Evolutionary conservation across 148 eudicot genomes (phyloP), one percentile per base, ranked within the genome.

Genomic region (Silene uniflora): DNA sequence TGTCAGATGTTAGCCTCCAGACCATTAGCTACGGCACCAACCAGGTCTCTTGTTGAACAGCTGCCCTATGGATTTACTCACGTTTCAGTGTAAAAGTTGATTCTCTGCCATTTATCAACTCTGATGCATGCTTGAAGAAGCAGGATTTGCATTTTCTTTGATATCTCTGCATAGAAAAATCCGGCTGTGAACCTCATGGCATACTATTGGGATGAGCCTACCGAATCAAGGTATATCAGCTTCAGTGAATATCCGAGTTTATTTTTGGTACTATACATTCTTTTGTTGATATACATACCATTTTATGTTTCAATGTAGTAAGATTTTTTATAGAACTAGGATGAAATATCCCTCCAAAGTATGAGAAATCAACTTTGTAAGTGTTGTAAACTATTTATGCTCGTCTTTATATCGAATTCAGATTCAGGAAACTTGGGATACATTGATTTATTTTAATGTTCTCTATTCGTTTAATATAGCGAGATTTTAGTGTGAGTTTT

Each of bases 1-100:
- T 95, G 93, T 90, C 93, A 9, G 90, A 88, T 19, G 49, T 81
- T 49, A 90, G 85, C 82, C 87, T 92, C 27, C 86, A 75, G 65
- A 88, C 96, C 54, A 87, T 92, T 75, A 95, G 99, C 81, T 95
- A 95, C 52, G 97, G 99, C 61, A 79, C 99, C 73, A 91, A 82
- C 80, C 85, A 80, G 22, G 73, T 92, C 64, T 81, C 92, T 72
- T 95, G 99, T 71, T 87, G 74, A 86, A 60, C 27, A 35, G 10
- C 23, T 21, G 27, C 44, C 56, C 71, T 3, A 32, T 11, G 47
- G 69, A n/a, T 46, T 12, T 60, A 29, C 10, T 65, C n/a, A 16
- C 10, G 44, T 6, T 39, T 39, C 44, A 39, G 44, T 25, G 67
- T 39, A 27, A n/a, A 64, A 64, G 67, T 64, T 64, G 16, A 39